These are phyloP conservation scores for Colletotrichum sp. DNA, from an alignment of 2,329 filamentous ascomycete genomes.

Conservation along the genomic window DNA sequence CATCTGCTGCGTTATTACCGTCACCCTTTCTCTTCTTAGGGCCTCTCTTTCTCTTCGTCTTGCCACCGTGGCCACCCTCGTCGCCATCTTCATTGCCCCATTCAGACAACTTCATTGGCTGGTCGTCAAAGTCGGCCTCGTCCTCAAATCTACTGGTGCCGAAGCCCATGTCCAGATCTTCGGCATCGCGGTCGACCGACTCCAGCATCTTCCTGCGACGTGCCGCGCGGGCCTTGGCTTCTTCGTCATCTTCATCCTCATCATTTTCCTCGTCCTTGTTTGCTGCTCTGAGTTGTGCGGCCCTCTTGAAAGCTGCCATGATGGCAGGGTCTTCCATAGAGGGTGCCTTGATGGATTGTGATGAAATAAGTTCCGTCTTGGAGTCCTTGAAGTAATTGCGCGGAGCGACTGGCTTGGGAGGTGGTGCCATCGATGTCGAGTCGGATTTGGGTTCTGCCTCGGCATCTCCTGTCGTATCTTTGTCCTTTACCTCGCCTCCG, in stretches of 20 bases:
- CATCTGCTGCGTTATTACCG: constrained; percentile 78
- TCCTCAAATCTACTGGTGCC: constrained; percentile 87
- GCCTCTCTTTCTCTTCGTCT: constrained; percentile 69
- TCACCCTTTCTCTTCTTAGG: constrained; percentile 80
- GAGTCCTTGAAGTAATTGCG: constrained; percentile 68
- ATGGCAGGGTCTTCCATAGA: constrained; percentile 77
- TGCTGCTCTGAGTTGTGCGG: constrained; percentile 64
- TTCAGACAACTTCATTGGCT: constrained; percentile 69
- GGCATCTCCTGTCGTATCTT: constrained; percentile 23
- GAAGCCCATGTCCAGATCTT: constrained; percentile 95
- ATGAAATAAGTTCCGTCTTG: constrained; percentile 57
- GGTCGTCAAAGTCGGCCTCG: constrained; percentile 78
- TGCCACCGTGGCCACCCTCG: constrained; percentile 47
- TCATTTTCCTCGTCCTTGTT: constrained; percentile 34
- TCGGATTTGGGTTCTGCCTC: constrained; percentile 19
- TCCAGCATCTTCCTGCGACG: constrained; percentile 77
- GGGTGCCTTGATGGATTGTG: constrained; percentile 53
- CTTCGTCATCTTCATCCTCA: constrained; percentile 44
- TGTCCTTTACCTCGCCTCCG: constrained; percentile 37
- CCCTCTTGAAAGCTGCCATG: constrained; percentile 84
- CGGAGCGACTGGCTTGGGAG: constrained; percentile 44
- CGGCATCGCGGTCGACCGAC: constrained; percentile 77
- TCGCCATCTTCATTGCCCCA: constrained; percentile 62
- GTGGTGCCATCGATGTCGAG: constrained; percentile 47
- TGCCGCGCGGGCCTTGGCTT: constrained; percentile 63